Evolutionary conservation across 306 rosid genomes (phyloP).

Genomic region (Crataegus laevigata): DNA sequence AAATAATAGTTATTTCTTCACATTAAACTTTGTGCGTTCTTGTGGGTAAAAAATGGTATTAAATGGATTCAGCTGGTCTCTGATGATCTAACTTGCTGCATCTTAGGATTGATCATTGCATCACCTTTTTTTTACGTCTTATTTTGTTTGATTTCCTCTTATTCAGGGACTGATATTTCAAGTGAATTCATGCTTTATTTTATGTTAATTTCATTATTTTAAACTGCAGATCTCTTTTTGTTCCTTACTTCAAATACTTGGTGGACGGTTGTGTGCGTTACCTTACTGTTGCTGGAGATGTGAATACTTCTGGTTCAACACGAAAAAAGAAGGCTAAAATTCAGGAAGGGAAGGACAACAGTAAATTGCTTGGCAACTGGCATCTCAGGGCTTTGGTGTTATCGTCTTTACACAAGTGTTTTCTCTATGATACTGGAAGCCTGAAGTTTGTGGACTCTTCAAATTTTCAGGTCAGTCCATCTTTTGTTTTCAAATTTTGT

Average conservation of each 20-base stretch:
- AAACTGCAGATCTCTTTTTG: conserved; percentile 73
- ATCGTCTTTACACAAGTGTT: conserved; percentile 80
- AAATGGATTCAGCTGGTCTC: neutral
- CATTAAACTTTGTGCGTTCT: neutral
- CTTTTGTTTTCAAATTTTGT: neutral
- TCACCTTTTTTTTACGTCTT: neutral
- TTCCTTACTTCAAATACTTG: conserved; percentile 89
- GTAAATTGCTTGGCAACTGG: conserved; percentile 47
- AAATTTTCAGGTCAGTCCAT: conserved; percentile 66
- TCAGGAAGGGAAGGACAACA: conserved; percentile 34
- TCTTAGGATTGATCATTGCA: neutral
- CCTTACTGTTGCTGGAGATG: conserved; percentile 50
- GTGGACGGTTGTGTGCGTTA: conserved; percentile 57
- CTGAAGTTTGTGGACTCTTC: conserved; percentile 70
- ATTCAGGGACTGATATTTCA: neutral
- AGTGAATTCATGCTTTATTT: neutral
- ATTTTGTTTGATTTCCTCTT: neutral
- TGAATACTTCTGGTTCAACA: conserved; percentile 24
- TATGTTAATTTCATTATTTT: neutral
- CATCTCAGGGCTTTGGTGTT: conserved; percentile 71
- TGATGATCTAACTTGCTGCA: neutral
- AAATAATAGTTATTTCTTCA: neutral
- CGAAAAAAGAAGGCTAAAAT: conserved; percentile 67
- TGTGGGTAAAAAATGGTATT: neutral
- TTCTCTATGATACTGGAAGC: conserved; percentile 77